Percentiles rank a stretch among this genome's conserved stretches.
These are phyloP conservation scores for Saccharum officinarum DNA, from an alignment of 176 grass and related monocot genomes.

Conservation along the genomic window DNA sequence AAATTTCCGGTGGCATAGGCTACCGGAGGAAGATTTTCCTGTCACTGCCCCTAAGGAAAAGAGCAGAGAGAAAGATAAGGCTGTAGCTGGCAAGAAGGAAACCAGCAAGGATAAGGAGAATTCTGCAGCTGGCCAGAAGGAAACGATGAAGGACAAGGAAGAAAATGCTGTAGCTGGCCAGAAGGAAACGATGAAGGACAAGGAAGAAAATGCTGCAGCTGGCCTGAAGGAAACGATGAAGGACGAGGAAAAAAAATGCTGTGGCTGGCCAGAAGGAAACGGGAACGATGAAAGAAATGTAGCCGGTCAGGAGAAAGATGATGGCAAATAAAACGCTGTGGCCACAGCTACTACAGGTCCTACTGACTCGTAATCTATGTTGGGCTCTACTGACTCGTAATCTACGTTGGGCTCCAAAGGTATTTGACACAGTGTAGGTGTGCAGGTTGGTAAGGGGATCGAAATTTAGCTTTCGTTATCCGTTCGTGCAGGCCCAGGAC, in stretches of 20 bases:
- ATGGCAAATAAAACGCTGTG: neutral
- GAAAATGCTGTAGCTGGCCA: neutral
- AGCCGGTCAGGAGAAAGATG: neutral
- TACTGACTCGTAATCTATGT: neutral
- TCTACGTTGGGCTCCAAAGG: neutral
- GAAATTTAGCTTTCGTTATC: neutral
- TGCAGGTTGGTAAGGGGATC: neutral
- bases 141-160: neutral
- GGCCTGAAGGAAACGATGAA: too few relatives aligned
- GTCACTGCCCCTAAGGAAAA: slow-evolving; percentile 24
- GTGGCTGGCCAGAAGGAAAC: neutral
- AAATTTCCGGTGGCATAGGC: slow-evolving; percentile 62
- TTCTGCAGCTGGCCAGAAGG: neutral
- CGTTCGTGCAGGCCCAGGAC: neutral
- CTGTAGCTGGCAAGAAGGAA: slow-evolving; percentile 3
- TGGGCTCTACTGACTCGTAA: neutral
- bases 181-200: neutral
- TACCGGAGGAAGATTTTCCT: slow-evolving; percentile 57
- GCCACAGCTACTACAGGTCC: neutral
- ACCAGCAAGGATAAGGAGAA: neutral
- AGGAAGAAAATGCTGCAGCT: too few relatives aligned
- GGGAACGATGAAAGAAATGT: neutral
- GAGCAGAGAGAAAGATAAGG: slow-evolving; percentile 18
- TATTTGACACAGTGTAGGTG: neutral
- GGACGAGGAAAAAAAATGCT: too few relatives aligned